These are phyloP conservation scores for Uncinocarpus reesii DNA, from an alignment of 2,329 filamentous ascomycete genomes.

Conservation along the genomic window DNA sequence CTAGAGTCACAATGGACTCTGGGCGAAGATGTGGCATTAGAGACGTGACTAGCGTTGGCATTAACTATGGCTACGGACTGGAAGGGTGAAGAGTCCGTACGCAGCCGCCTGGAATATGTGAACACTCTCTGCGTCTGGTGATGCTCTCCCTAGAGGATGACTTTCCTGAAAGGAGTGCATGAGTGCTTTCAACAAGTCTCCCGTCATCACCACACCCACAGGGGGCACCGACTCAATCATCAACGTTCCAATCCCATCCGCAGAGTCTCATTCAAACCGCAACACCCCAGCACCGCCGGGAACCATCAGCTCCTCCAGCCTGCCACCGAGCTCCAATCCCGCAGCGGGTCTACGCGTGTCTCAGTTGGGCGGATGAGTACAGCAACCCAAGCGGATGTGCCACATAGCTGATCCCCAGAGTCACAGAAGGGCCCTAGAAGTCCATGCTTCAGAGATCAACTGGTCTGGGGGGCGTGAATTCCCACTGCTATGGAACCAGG, in stretches of 20 bases:
- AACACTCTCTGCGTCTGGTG: too few species aligned
- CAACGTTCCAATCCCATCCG: not conserved
- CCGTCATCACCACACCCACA: not conserved
- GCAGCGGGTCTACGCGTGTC: not conserved
- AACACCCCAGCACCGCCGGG: not conserved
- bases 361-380: not conserved
- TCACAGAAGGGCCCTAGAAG: not conserved
- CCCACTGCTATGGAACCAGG: not conserved
- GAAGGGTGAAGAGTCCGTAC: too few species aligned
- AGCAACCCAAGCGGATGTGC: not conserved
- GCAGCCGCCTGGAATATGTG: too few species aligned
- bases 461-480: not conserved
- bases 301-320: not conserved
- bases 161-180: too few species aligned
- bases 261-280: not conserved
- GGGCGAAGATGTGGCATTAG: too few species aligned
- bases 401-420: not conserved
- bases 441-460: not conserved
- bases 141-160: too few species aligned
- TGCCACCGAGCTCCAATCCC: not conserved
- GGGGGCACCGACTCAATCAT: not conserved
- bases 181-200: not conserved
- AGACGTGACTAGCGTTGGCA: too few species aligned
- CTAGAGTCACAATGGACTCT: too few species aligned
- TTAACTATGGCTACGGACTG: too few species aligned